These are phyloP conservation scores for Sporisorium reilianum DNA, from an alignment of 1,284 basidiomycete genomes.

Conservation along the genomic window DNA sequence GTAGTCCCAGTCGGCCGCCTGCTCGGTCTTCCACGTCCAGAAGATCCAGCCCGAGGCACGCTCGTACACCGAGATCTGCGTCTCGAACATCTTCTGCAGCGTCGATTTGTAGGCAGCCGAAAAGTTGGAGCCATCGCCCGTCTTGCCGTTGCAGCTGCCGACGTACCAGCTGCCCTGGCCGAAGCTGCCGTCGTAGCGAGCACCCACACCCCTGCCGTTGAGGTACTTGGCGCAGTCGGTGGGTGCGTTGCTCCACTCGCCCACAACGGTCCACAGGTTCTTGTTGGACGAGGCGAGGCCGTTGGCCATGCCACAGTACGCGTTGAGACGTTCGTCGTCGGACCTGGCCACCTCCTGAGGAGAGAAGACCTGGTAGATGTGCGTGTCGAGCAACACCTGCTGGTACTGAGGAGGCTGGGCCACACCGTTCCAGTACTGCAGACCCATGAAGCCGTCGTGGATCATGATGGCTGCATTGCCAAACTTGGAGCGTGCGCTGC, in stretches of 20 bases:
- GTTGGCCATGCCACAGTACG: constrained; percentile 51
- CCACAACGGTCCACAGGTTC: constrained; percentile 64
- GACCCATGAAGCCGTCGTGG: constrained; percentile 86
- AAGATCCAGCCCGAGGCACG: constrained; percentile 78
- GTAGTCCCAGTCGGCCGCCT: constrained; percentile 68
- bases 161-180: constrained; percentile 69
- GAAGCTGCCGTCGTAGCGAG: constrained; percentile 83
- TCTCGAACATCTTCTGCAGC: constrained; percentile 85
- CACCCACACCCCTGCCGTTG: constrained; percentile 75
- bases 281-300: constrained; percentile 46
- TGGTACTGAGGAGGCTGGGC: constrained; percentile 73
- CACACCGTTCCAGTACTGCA: constrained; percentile 80
- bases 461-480: constrained; percentile 73
- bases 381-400: constrained; percentile 81
- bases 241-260: constrained; percentile 73
- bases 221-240: constrained; percentile 89
- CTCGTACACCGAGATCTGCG: constrained; percentile 74
- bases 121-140: constrained; percentile 80
- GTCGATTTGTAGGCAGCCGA: constrained; percentile 84
- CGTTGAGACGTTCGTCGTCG: constrained; percentile 52
- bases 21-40: constrained; percentile 83
- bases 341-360: constrained; percentile 40
- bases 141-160: constrained; percentile 80
- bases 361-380: constrained; percentile 67
- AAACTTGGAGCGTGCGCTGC: constrained; percentile 44